These are phyloP conservation scores for Scedosporium apiospermum DNA, from an alignment of 2,329 filamentous ascomycete genomes.

Conservation along the genomic window DNA sequence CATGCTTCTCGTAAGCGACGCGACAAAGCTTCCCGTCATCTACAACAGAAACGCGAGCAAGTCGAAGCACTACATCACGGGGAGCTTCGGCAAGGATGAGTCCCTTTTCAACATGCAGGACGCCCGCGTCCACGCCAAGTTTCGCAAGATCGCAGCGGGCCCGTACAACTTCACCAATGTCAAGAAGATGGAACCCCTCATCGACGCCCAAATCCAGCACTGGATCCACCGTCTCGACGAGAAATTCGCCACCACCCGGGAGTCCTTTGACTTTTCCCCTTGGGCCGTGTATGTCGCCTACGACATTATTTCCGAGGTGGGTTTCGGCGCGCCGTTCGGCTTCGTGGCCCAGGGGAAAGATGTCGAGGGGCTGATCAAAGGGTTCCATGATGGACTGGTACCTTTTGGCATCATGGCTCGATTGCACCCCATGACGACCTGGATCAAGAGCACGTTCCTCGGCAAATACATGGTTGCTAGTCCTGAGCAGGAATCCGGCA, in stretches of 20 bases:
- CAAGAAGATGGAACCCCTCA: slow-evolving; percentile 47
- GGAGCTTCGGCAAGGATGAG: slow-evolving; percentile 45
- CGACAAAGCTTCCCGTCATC: slow-evolving; percentile 43
- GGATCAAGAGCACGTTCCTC: slow-evolving; percentile 42
- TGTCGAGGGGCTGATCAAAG: slow-evolving; percentile 42
- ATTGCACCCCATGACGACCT: slow-evolving; percentile 43
- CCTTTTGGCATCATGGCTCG: slow-evolving; percentile 42
- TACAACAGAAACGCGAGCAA: slow-evolving; percentile 48
- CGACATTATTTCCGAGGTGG: slow-evolving; percentile 46
- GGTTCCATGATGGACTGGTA: slow-evolving; percentile 41
- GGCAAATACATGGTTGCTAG: slow-evolving; percentile 39
- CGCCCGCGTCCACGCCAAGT: slow-evolving; percentile 37
- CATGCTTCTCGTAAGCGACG: slow-evolving; percentile 41
- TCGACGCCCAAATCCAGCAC: slow-evolving; percentile 38
- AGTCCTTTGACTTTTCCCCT: slow-evolving; percentile 42
- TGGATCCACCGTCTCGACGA: slow-evolving; percentile 39
- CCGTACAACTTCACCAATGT: slow-evolving; percentile 48
- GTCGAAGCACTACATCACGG: slow-evolving; percentile 48
- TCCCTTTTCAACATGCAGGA: slow-evolving; percentile 49
- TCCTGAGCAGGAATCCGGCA: slow-evolving; percentile 42
- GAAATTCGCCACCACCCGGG: slow-evolving; percentile 32
- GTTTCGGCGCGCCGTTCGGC: slow-evolving; percentile 45
- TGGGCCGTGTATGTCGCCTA: slow-evolving; percentile 49
- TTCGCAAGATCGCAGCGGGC: slow-evolving; percentile 43
- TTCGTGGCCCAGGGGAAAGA: slow-evolving; percentile 44